A percentile compares a stretch with the other conserved stretches of the same genome.
phyloP scores from a whole-genome alignment of 1,284 basidiomycete genomes.

The Naganishia sp. region DNA sequence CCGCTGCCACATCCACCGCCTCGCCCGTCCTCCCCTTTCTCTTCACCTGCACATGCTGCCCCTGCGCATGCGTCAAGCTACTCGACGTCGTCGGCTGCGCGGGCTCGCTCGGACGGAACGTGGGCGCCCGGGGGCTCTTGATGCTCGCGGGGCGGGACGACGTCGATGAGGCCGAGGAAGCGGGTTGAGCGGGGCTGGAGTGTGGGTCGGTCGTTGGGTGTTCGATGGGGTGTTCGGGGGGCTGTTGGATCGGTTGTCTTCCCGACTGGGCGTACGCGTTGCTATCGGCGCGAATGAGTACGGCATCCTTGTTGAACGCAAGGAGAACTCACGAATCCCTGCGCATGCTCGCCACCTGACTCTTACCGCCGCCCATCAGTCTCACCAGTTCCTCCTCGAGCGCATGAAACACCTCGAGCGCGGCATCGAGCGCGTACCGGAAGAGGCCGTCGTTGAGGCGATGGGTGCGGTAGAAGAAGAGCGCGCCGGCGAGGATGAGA shows the following conservation, averaged over 20 bases:
- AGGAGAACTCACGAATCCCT: not conserved
- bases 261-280: conserved; percentile 21
- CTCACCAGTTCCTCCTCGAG: conserved; percentile 14
- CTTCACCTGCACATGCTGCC: conserved; percentile 3
- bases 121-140: not conserved
- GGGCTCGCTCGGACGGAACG: conserved; percentile 4
- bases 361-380: conserved; percentile 4
- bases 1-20: no score
- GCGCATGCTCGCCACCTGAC: not conserved
- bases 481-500: conserved; percentile 26
- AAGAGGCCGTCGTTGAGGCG: conserved; percentile 25
- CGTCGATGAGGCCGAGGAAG: no score
- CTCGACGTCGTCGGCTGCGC: conserved; percentile 5
- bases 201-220: not conserved
- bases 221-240: not conserved
- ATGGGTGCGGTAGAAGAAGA: conserved; percentile 27
- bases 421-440: conserved; percentile 23
- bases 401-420: conserved; percentile 16
- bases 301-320: not conserved
- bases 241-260: not conserved
- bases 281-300: not conserved
- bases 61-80: conserved; percentile 6
- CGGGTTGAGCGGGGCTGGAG: not conserved
- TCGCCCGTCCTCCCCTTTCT: not conserved
- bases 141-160: conserved; percentile 9